Evolutionary conservation across 192 early-diverging fungal genomes (phyloP).

Genomic region (Geranomyces michiganensis): DNA sequence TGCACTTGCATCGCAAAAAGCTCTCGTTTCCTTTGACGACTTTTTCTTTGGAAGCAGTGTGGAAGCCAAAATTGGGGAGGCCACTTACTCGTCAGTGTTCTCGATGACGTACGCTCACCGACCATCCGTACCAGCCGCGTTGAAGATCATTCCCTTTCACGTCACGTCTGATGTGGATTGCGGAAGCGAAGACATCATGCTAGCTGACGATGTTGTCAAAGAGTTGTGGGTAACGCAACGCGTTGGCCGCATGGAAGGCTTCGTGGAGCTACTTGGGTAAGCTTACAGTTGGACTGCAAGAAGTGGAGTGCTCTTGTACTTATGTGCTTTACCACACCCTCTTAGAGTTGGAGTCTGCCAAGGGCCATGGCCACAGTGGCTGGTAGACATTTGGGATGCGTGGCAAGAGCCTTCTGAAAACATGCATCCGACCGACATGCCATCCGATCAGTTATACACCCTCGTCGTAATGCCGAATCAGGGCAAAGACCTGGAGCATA

Average conservation of each 20-base stretch:
- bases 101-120: conserved; percentile 25
- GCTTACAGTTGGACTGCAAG: neutral
- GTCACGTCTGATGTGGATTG: conserved; percentile 15
- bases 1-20: neutral
- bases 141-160: conserved; percentile 85
- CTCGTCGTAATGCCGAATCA: conserved; percentile 75
- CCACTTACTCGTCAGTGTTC: conserved; percentile 85
- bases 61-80: conserved; percentile 75
- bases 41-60: conserved; percentile 10
- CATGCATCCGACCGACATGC: conserved; percentile 58
- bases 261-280: conserved; percentile 37
- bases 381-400: conserved; percentile 74
- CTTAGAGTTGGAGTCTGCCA: conserved; percentile 67
- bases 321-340: neutral
- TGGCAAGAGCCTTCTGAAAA: conserved; percentile 75
- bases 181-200: conserved; percentile 34
- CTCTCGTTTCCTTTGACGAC: neutral
- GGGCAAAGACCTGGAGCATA: conserved; percentile 73
- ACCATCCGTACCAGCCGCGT: conserved; percentile 53
- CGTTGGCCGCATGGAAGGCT: conserved; percentile 44
- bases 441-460: conserved; percentile 65
- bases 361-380: conserved; percentile 65
- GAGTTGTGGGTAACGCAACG: conserved; percentile 64
- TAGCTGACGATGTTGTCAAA: conserved; percentile 61
- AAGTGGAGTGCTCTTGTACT: neutral